These are phyloP conservation scores for Ganoderma leucocontextum DNA, from an alignment of 1,284 basidiomycete species.

Conservation along the genomic window DNA sequence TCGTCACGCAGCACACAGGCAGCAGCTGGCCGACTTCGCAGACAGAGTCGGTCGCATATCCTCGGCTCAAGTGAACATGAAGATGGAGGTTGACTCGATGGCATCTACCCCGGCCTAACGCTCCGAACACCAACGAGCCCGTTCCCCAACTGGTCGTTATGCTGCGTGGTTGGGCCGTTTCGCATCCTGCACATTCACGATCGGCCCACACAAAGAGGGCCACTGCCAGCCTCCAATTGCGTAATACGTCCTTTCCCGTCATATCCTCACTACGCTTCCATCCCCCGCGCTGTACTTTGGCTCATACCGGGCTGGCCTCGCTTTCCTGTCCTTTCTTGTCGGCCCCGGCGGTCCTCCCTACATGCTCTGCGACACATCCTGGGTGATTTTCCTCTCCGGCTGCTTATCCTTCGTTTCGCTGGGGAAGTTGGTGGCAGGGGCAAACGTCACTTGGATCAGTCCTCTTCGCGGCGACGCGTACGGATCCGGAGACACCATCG, in stretches of 20 bases:
- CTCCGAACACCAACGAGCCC: background rate
- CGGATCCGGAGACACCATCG: conserved; percentile 41
- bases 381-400: conserved; percentile 20
- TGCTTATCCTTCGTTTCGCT: conserved; percentile 20
- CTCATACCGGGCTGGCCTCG: conserved; percentile 12
- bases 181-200: background rate
- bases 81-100: conserved; percentile 63
- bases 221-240: background rate
- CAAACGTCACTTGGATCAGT: conserved; percentile 40
- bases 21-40: conserved; percentile 53
- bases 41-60: conserved; percentile 39
- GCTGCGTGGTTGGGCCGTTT: background rate
- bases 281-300: conserved; percentile 8
- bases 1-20: conserved; percentile 35
- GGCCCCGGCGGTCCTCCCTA: conserved; percentile 9
- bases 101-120: conserved; percentile 53
- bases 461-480: conserved; percentile 41
- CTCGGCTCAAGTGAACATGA: conserved; percentile 33
- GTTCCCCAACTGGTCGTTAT: background rate
- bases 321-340: background rate
- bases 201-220: background rate
- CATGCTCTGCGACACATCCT: conserved; percentile 25
- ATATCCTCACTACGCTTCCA: too few relatives aligned
- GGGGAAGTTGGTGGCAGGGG: conserved; percentile 12
- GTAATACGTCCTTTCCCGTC: too few relatives aligned